Conservation (phyloP, 768 basidiomycete genomes). For the Tulasnella sp. region DNA sequence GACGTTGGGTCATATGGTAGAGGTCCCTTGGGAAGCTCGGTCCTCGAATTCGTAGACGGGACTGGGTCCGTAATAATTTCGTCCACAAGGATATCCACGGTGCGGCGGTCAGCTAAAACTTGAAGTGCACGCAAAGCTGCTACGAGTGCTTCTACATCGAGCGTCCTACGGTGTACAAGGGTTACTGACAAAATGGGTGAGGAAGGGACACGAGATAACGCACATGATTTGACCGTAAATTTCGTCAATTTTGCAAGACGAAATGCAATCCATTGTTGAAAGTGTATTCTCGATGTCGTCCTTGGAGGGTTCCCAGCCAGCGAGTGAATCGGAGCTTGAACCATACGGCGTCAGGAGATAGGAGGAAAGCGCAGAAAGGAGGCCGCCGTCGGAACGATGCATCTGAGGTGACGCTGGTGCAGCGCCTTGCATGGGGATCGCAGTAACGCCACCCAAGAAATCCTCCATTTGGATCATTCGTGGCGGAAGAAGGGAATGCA, state of each 20-base stretch:
- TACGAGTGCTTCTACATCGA: slow-evolving; percentile 72
- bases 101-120: slow-evolving; percentile 84
- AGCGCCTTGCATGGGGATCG: slow-evolving; percentile 77
- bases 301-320: slow-evolving; percentile 84
- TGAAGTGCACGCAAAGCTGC: slow-evolving; percentile 84
- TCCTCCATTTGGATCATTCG: slow-evolving; percentile 97
- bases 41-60: not conserved
- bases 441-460: slow-evolving; percentile 89
- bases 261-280: slow-evolving; percentile 91
- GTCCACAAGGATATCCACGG: slow-evolving; percentile 52
- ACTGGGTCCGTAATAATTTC: slow-evolving; percentile 18
- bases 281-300: slow-evolving; percentile 90
- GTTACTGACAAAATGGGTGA: not conserved
- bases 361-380: slow-evolving; percentile 88
- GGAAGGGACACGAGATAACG: slow-evolving; percentile 35
- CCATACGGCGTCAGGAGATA: slow-evolving; percentile 96
- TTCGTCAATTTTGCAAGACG: slow-evolving; percentile 89
- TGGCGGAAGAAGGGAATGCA: slow-evolving; percentile 85
- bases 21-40: slow-evolving; percentile 3
- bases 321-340: slow-evolving; percentile 56
- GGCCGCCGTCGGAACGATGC: slow-evolving; percentile 65
- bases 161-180: slow-evolving; percentile 48
- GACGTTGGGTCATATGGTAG: slow-evolving; percentile 93
- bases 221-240: slow-evolving; percentile 91
- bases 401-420: slow-evolving; percentile 48